Evolutionary conservation across 306 rosid genomes (phyloP), one percentile per base, ranked within the genome.

Genomic region (Quercus cerris): DNA sequence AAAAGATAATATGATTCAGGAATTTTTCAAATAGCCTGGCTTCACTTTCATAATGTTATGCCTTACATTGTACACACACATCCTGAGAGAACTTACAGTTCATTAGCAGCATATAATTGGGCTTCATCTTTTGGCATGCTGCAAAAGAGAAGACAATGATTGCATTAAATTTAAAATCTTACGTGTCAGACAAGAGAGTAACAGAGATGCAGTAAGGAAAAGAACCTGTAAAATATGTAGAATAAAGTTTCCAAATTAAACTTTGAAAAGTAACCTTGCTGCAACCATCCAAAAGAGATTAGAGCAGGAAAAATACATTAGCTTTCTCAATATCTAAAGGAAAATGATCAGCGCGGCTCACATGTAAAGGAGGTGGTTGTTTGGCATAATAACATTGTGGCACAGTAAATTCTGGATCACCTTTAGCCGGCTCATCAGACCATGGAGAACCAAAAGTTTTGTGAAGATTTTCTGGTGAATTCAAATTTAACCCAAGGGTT

Each of bases 41-140:
- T 41, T 41, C 46, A 41, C 46, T 41, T 41, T 41, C 46, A 41
- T 41, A 41, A 8, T 41, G 11, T 8, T 41, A 41, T 41, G 46
- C 12, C 46, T 41, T 41, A 41, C 11, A 41, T 38, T 38, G 46
- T 41, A 41, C 3, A 22, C 66, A 4, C 1, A 30, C 22, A 31
- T 30, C 14, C 20, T 17, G 49, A 68, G 18, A 18, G 70, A 35
- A 35, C 72, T 68, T 96, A 96, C 99, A 93, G 97, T 82, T 96
- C 99, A 80, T 89, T 84, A 30, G 97, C 90, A 27, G 98, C 98
- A 78, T 85, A 88, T 81, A 91, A 56, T 80, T 96, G 99, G n/a
- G 97, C 97, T 85, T 91, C 98, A 63, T 96, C 99, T 81, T 89
- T 93, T 31, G 99, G 99, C 97, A 96, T 91, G 81, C 99, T 96